Evolutionary conservation across 1,139 yeast genomes (phyloP).

Genomic region (Eremothecium gossypii): DNA sequence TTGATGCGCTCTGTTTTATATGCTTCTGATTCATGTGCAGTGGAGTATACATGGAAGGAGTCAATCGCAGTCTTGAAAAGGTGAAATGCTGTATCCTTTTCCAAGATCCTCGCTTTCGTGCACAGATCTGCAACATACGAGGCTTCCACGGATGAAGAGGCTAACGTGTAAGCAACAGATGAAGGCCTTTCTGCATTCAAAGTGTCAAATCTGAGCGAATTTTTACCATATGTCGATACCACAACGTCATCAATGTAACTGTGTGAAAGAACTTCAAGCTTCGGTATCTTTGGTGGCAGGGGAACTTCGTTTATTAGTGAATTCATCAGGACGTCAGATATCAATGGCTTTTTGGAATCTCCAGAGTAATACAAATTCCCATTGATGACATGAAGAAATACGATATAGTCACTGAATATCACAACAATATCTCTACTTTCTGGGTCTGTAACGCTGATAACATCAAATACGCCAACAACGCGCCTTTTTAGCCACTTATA

Average conservation of each 20-base stretch:
- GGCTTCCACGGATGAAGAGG: slow-evolving; percentile 25
- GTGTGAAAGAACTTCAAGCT: slow-evolving; percentile 62
- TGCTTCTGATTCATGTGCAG: slow-evolving; percentile 65
- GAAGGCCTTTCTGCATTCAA: slow-evolving; percentile 14
- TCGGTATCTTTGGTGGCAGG: slow-evolving; percentile 54
- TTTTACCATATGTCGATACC: slow-evolving; percentile 38
- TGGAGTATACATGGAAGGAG: slow-evolving; percentile 50
- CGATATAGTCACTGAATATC: slow-evolving; percentile 71
- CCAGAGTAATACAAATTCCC: slow-evolving; percentile 18
- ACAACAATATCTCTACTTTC: slow-evolving; percentile 44
- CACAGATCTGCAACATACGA: slow-evolving; percentile 52
- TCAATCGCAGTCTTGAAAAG: slow-evolving; percentile 44
- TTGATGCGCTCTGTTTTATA: slow-evolving; percentile 51
- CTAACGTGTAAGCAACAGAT: slow-evolving; percentile 26
- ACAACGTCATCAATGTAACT: slow-evolving; percentile 49
- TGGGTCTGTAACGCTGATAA: slow-evolving; percentile 33
- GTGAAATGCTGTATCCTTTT: slow-evolving; percentile 80
- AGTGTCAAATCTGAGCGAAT: slow-evolving; percentile 28
- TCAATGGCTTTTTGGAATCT: slow-evolving; percentile 45
- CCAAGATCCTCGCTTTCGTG: slow-evolving; percentile 68
- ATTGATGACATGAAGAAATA: slow-evolving; percentile 46
- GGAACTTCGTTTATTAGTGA: slow-evolving; percentile 83
- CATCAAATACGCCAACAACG: slow-evolving; percentile 74
- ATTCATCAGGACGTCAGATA: slow-evolving; percentile 80
- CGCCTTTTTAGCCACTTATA: slow-evolving; percentile 83